phyloP scores from a whole-genome alignment of 495 filamentous ascomycete species.

The Filosporella fistucella region DNA sequence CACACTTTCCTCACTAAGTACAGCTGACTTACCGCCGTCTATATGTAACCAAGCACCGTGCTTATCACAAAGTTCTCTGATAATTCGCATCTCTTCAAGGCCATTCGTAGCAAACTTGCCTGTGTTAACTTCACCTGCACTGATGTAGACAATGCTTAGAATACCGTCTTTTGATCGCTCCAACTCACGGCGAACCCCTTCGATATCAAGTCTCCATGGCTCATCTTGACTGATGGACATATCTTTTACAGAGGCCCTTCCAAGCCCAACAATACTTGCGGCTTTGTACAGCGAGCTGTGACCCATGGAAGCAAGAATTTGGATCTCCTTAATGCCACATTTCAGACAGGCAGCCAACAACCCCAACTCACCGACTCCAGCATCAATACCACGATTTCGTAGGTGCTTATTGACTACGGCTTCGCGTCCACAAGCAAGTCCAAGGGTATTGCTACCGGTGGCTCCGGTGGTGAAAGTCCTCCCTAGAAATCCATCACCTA shows the following conservation, averaged over 20 bases:
- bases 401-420: conserved; percentile 46
- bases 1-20: neutral
- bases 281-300: conserved; percentile 84
- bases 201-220: conserved; percentile 65
- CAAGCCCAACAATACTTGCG: conserved; percentile 75
- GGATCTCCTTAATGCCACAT: conserved; percentile 60
- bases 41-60: conserved; percentile 87
- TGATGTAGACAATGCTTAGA: conserved; percentile 72
- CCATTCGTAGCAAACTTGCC: conserved; percentile 70
- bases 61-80: conserved; percentile 66
- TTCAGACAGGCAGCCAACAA: conserved; percentile 59
- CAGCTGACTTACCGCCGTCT: conserved; percentile 55
- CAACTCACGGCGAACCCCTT: conserved; percentile 47
- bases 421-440: conserved; percentile 74
- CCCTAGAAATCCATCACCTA: conserved; percentile 48
- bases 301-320: conserved; percentile 73
- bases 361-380: conserved; percentile 55
- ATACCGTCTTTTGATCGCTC: conserved; percentile 40
- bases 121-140: conserved; percentile 88
- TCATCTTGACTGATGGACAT: conserved; percentile 43
- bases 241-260: conserved; percentile 60
- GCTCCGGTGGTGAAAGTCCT: conserved; percentile 86
- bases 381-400: conserved; percentile 17
- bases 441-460: conserved; percentile 80
- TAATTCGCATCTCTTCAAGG: conserved; percentile 50